Evolutionary conservation across 441 rosid genomes (phyloP).

Genomic region (Isatis lusitanica): DNA sequence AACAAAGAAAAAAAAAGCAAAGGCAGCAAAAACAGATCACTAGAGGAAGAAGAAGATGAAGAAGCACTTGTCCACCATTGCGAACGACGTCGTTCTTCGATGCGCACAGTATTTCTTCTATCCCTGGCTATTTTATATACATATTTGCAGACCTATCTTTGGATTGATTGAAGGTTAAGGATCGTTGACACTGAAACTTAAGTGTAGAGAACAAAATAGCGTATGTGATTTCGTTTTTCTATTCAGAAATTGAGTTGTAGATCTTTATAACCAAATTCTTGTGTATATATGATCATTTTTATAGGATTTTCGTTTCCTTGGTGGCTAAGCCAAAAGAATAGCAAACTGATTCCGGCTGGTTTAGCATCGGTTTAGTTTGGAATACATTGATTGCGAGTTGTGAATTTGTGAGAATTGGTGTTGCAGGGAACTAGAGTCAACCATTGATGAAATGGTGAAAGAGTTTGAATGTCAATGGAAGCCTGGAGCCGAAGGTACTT

Average conservation of each 20-base stretch:
- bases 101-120: slow-evolving; percentile 57
- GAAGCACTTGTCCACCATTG: slow-evolving; percentile 82
- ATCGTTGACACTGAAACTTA: not conserved
- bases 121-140: not conserved
- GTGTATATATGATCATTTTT: no score
- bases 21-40: not conserved
- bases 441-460: slow-evolving; percentile 31
- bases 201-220: not conserved
- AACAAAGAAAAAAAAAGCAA: not conserved
- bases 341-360: not conserved
- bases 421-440: slow-evolving; percentile 51
- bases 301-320: not conserved
- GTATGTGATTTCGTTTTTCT: not conserved
- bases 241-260: not conserved
- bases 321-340: not conserved
- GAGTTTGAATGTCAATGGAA: slow-evolving; percentile 47
- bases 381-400: not conserved
- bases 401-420: slow-evolving; percentile 2
- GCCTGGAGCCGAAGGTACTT: slow-evolving; percentile 45
- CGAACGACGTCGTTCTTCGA: slow-evolving; percentile 58
- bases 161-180: not conserved
- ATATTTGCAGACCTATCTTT: slow-evolving; percentile 9
- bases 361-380: not conserved
- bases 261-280: not conserved
- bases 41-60: slow-evolving; percentile 30